Conservation (phyloP, 306 rosid species). For the Trifolium repens region DNA sequence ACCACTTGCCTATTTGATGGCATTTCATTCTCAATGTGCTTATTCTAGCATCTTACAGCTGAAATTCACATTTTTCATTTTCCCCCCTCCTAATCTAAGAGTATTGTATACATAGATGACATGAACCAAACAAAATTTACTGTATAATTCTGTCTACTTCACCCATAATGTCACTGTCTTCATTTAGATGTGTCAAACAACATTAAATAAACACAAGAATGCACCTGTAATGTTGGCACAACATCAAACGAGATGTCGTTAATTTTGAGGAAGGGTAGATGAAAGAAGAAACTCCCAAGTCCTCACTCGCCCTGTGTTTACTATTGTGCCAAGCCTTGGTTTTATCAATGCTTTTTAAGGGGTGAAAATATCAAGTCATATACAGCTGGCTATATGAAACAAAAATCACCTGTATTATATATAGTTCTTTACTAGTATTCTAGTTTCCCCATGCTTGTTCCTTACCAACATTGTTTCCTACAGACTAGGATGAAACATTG, state of each 20-base stretch:
- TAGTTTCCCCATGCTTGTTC: conserved; percentile 30
- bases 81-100: no score
- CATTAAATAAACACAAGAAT: conserved; percentile 47
- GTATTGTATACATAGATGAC: background rate
- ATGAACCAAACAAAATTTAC: background rate
- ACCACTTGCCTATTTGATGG: conserved; percentile 27
- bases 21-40: conserved; percentile 21
- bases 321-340: background rate
- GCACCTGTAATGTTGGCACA: conserved; percentile 46
- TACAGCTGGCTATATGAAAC: conserved; percentile 49
- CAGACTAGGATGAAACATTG: conserved; percentile 46
- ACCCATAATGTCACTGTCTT: background rate
- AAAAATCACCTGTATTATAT: background rate
- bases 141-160: background rate
- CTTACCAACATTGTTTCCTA: conserved; percentile 27
- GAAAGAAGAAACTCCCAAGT: background rate
- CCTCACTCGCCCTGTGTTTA: no score
- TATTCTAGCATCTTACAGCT: no score
- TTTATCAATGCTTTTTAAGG: conserved; percentile 32
- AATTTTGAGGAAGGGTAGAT: conserved; percentile 44
- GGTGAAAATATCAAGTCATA: conserved; percentile 43
- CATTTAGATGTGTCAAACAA: background rate
- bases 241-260: conserved; percentile 35
- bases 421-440: conserved; percentile 25
- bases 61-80: no score